Percentiles rank a stretch among this genome's conserved stretches.
phyloP scores from a whole-genome alignment of 331 rosid genomes.

The Telfairia occidentalis region DNA sequence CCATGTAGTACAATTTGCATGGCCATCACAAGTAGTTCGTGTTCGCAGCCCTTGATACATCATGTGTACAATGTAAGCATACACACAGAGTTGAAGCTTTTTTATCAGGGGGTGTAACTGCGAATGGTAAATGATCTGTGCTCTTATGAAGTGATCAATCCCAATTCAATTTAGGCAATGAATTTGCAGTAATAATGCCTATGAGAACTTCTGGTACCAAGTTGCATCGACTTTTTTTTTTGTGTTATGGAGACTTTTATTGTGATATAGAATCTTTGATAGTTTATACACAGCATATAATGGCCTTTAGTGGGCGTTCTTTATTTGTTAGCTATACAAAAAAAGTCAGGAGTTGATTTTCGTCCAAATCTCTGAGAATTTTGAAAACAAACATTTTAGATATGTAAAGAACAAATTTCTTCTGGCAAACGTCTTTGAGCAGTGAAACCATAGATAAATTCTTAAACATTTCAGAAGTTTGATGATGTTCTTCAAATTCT shows the following conservation, averaged over 20 bases:
- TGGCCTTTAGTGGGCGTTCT: too few relatives aligned
- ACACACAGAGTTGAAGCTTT: background rate
- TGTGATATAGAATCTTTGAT: background rate
- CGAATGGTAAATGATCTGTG: background rate
- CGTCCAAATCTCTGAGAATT: too few relatives aligned
- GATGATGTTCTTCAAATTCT: too few relatives aligned
- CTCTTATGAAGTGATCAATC: background rate
- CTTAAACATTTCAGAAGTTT: too few relatives aligned
- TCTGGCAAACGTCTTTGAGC: too few relatives aligned
- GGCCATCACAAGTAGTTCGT: background rate
- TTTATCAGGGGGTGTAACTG: background rate
- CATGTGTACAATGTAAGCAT: background rate
- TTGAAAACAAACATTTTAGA: too few relatives aligned
- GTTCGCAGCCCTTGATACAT: background rate
- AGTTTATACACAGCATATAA: too few relatives aligned
- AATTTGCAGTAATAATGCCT: constrained; percentile 6
- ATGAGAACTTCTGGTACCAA: background rate
- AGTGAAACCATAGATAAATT: too few relatives aligned
- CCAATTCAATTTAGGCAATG: background rate
- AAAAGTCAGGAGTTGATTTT: too few relatives aligned
- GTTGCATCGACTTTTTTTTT: background rate
- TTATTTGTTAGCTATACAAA: too few relatives aligned
- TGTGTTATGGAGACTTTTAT: background rate
- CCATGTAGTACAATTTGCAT: background rate
- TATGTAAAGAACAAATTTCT: too few relatives aligned